Conservation (phyloP, 169 alveolate genomes). For the Prorocentrum cordatum region DNA sequence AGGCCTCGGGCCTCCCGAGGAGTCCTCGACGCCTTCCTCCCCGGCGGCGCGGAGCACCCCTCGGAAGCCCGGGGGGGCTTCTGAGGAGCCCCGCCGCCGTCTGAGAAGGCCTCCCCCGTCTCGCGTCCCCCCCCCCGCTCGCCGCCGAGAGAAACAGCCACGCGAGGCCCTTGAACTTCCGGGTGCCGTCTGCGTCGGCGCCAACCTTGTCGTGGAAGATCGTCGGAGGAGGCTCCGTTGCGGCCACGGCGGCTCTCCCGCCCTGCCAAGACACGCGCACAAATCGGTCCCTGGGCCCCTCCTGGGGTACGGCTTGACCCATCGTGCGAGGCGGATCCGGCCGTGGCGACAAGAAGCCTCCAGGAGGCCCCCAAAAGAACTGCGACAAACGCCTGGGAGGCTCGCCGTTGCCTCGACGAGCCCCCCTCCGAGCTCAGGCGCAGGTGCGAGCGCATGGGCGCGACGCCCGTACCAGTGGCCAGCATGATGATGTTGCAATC, state of each 20-base stretch:
- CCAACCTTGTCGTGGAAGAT: slow-evolving; percentile 11
- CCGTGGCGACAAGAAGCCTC: neutral
- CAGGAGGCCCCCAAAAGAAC: neutral
- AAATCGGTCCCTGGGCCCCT: neutral
- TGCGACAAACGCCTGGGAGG: neutral
- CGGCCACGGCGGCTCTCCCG: too few species aligned
- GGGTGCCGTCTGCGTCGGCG: slow-evolving; percentile 28
- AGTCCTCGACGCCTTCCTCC: neutral
- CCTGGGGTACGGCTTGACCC: neutral
- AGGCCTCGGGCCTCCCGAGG: neutral
- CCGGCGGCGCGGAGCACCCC: neutral
- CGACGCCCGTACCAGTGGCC: slow-evolving; percentile 38
- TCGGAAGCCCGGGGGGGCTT: neutral
- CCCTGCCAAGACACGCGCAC: neutral
- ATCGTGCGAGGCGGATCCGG: neutral
- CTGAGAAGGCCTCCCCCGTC: neutral
- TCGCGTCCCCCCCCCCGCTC: neutral
- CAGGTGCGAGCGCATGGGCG: slow-evolving; percentile 32
- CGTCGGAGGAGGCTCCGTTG: too few species aligned
- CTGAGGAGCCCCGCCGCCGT: neutral
- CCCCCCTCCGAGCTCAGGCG: neutral
- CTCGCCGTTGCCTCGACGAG: neutral
- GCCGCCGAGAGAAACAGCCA: slow-evolving; percentile 60
- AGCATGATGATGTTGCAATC: slow-evolving; percentile 37
- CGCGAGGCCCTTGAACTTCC: slow-evolving; percentile 69